Conservation (phyloP, 805 yeast species). For the Starmerella stellata region DNA sequence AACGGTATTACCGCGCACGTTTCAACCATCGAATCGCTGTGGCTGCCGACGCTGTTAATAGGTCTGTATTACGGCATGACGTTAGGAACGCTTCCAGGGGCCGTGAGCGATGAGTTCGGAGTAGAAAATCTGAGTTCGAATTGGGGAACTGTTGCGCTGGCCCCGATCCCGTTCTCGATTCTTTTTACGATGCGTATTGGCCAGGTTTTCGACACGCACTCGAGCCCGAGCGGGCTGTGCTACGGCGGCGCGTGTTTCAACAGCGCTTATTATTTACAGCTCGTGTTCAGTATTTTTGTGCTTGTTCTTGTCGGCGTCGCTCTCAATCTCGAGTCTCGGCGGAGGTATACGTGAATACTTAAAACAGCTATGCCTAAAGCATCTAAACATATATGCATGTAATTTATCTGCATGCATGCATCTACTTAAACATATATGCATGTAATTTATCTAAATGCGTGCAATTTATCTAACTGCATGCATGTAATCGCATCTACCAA, state of each 20-base stretch:
- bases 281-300: constrained; percentile 4
- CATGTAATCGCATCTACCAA: no score
- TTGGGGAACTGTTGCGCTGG: constrained; percentile 54
- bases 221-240: constrained; percentile 17
- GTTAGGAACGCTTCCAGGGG: constrained; percentile 57
- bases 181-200: constrained; percentile 49
- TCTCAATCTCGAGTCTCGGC: constrained; percentile 1
- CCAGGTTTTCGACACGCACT: constrained; percentile 34
- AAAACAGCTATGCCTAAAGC: no score
- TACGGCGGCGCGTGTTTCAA: constrained; percentile 12
- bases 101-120: constrained; percentile 59
- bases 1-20: constrained; percentile 26
- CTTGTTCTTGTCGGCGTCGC: constrained; percentile 3
- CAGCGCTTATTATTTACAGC: constrained; percentile 12
- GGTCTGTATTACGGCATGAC: constrained; percentile 61
- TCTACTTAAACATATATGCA: no score
- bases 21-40: constrained; percentile 21
- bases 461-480: no score
- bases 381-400: no score
- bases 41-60: constrained; percentile 35
- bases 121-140: constrained; percentile 46
- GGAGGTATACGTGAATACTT: neutral
- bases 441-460: no score
- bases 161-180: constrained; percentile 47
- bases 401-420: no score